Conservation (phyloP, 352 stramenopile genomes). For the Phytopythium litorale region DNA sequence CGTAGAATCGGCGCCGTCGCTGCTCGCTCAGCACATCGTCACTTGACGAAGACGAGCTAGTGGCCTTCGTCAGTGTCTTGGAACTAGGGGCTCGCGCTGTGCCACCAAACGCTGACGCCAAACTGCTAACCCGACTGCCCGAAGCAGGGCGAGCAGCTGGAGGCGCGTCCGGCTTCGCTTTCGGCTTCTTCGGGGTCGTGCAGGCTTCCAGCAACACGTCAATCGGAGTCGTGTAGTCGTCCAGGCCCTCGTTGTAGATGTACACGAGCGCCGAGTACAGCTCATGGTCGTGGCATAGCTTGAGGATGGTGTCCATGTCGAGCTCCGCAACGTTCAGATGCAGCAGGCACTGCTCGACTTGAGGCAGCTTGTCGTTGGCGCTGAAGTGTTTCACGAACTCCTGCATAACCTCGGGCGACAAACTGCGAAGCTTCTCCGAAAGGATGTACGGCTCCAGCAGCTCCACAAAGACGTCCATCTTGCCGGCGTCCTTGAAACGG, state of each 20-base stretch:
- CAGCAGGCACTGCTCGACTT: conserved; percentile 93
- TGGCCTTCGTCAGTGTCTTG: conserved; percentile 9
- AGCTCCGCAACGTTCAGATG: conserved; percentile 93
- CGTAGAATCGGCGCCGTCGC: conserved; percentile 62
- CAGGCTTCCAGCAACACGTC: conserved; percentile 86
- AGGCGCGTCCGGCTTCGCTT: conserved; percentile 13
- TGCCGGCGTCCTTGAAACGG: conserved; percentile 76
- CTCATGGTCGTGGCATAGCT: conserved; percentile 88
- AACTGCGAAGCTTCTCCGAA: conserved; percentile 89
- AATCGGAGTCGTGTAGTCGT: conserved; percentile 92
- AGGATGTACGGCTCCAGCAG: conserved; percentile 94
- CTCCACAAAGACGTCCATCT: conserved; percentile 90
- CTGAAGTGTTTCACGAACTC: conserved; percentile 93
- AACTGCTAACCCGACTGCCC: conserved; percentile 47
- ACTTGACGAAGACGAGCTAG: conserved; percentile 8
- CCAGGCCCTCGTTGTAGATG: conserved; percentile 92
- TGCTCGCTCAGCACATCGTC: conserved; percentile 51
- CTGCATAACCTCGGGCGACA: conserved; percentile 91
- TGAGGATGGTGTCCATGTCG: conserved; percentile 93
- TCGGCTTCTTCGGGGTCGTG: conserved; percentile 43
- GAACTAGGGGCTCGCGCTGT: conserved; percentile 29
- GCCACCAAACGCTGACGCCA: conserved; percentile 67
- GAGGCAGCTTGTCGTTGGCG: conserved; percentile 76
- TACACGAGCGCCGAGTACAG: conserved; percentile 94
- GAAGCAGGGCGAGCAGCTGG: conserved; percentile 16